These are phyloP conservation scores for Cladosporium sp. DNA, from an alignment of 2,329 filamentous ascomycete genomes.

Conservation along the genomic window DNA sequence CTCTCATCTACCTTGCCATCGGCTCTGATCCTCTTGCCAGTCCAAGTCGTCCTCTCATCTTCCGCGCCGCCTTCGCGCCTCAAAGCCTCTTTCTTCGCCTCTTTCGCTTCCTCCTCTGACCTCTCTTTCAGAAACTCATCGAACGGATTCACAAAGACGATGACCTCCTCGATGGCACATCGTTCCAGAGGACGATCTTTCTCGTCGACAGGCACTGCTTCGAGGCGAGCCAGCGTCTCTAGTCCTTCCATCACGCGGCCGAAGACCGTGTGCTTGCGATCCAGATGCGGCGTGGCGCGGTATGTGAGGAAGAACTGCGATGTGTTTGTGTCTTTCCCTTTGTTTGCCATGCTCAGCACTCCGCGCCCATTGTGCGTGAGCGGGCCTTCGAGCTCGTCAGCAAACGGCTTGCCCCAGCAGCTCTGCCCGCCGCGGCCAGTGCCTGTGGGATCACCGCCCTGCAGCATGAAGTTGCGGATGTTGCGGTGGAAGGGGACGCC, in stretches of 20 bases:
- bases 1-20: slow-evolving; percentile 57
- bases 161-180: slow-evolving; percentile 77
- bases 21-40: slow-evolving; percentile 79
- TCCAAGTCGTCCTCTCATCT: slow-evolving; percentile 92
- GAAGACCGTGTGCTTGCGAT: slow-evolving; percentile 97
- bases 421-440: slow-evolving; percentile 87
- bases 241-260: slow-evolving; percentile 77
- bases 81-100: slow-evolving; percentile 65
- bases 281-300: slow-evolving; percentile 77
- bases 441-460: slow-evolving; percentile 90
- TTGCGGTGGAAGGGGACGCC: slow-evolving; percentile 86
- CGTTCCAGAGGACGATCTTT: slow-evolving; percentile 75
- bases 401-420: slow-evolving; percentile 83
- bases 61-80: slow-evolving; percentile 69
- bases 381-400: slow-evolving; percentile 89
- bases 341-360: slow-evolving; percentile 92
- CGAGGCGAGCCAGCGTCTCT: slow-evolving; percentile 68
- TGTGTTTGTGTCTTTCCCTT: slow-evolving; percentile 96
- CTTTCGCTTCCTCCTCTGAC: slow-evolving; percentile 55
- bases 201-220: slow-evolving; percentile 71
- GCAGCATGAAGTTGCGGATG: slow-evolving; percentile 96
- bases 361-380: slow-evolving; percentile 80
- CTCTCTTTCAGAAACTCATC: slow-evolving; percentile 81
- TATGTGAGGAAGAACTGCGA: slow-evolving; percentile 96
- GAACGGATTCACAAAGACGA: slow-evolving; percentile 91